These are phyloP conservation scores for Novakomyces olei DNA, from an alignment of 805 yeast genomes.

Conservation along the genomic window DNA sequence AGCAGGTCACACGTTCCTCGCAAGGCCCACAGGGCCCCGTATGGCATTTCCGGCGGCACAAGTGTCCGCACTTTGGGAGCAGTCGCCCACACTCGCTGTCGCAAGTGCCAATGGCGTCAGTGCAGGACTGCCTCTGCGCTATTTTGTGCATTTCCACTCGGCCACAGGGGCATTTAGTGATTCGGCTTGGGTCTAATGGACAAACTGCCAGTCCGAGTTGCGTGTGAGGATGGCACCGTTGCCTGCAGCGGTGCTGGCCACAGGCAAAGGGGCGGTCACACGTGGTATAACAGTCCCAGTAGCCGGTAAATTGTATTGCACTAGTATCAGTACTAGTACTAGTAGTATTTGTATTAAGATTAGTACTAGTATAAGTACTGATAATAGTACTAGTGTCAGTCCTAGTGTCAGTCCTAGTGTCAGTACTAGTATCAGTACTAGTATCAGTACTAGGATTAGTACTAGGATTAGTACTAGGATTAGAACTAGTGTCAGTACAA, in stretches of 20 bases:
- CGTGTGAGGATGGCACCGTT: slow-evolving; percentile 32
- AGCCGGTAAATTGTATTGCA: slow-evolving; percentile 30
- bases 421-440: too few species aligned
- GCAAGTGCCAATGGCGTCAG: slow-evolving; percentile 66
- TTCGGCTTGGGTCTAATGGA: slow-evolving; percentile 35
- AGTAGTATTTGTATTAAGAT: too few species aligned
- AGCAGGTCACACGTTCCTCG: slow-evolving; percentile 24
- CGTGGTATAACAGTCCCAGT: slow-evolving; percentile 24
- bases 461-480: too few species aligned
- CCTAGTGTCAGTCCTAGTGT: too few species aligned
- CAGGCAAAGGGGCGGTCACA: slow-evolving; percentile 36
- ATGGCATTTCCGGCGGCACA: slow-evolving; percentile 51
- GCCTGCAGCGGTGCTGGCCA: slow-evolving; percentile 31
- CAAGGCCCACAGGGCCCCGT: slow-evolving; percentile 58
- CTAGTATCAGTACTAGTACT: too few species aligned
- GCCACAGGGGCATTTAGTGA: slow-evolving; percentile 67
- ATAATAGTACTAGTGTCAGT: too few species aligned
- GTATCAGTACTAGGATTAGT: too few species aligned
- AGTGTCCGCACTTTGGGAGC: slow-evolving; percentile 48
- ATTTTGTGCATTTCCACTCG: slow-evolving; percentile 23
- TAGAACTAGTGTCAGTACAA: too few species aligned
- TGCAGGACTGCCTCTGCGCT: slow-evolving; percentile 31
- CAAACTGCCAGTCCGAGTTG: slow-evolving; percentile 27
- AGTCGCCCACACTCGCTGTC: slow-evolving; percentile 36
- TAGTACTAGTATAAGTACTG: too few species aligned